Evolutionary conservation across 1,284 basidiomycete species (phyloP), one percentile per base, ranked within the genome.

Genomic region (Porphyrellus sp.): DNA sequence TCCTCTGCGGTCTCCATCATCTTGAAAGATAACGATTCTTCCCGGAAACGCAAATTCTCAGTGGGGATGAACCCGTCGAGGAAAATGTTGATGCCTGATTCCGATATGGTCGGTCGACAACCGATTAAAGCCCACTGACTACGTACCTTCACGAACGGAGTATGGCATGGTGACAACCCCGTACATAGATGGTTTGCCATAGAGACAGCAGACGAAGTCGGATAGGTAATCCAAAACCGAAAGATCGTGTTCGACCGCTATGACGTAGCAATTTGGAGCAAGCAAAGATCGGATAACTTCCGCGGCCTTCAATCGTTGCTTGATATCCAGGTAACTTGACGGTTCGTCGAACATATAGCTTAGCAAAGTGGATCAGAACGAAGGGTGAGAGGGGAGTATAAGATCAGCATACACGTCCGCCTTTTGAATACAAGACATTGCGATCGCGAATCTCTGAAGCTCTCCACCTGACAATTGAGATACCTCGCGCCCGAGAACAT

Each of bases 341-440:
- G 95, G 95, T 70, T 98, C 95, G 76, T 98, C 92, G 64, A 95
- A 95, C 92, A 95, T 95, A 76, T 94, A 94, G 38, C 91, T 92
- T n/a, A n/a, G n/a, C n/a, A 63, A 46, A 53, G 27, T 34, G 28
- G 30, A 51, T 57, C 46, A 62, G 51, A 6, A 44, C 42, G 25
- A 9, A 28, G 2, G 46, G 13, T 23, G 5, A 34, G 44, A 37
- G 11, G 0, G n/a, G 27, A 40, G 4, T 5, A 50, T 41, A 42
- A 15, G 31, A 31, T 9, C 67, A 45, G 82, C 83, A 58, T 64
- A 85, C 86, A 98, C 91, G 67, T 98, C 93, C 42, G 93, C 95
- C 53, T 74, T 81, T 70, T 97, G 91, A 55, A 98, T 91, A 63
- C 91, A 93, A 21, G 89, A 85, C 87, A 94, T 91, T 5, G 91